phyloP scores from a whole-genome alignment of 345 rosid genomes.

The Bruguiera sexangula region DNA sequence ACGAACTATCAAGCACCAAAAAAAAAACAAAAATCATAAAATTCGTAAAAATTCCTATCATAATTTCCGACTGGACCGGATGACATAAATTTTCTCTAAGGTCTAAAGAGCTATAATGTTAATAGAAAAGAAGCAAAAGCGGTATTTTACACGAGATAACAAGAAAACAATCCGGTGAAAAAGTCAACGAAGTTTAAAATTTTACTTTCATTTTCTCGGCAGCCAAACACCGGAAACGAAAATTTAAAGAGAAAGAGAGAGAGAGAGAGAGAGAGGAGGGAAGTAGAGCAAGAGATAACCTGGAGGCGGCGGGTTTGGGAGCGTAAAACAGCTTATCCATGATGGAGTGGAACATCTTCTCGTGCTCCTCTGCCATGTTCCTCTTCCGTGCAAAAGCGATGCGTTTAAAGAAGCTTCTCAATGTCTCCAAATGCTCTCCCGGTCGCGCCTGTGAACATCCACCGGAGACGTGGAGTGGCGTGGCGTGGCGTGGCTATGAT shows the following conservation, averaged over 20 bases:
- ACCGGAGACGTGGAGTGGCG: too few species aligned
- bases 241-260: not conserved
- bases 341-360: constrained; percentile 78
- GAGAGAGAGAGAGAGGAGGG: not conserved
- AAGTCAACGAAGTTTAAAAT: too few species aligned
- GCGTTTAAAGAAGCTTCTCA: too few species aligned
- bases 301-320: constrained; percentile 42
- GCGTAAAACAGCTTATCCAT: constrained; percentile 78
- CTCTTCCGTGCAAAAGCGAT: not conserved
- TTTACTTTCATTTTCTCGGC: too few species aligned
- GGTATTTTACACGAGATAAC: too few species aligned
- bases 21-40: not conserved
- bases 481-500: too few species aligned
- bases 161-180: too few species aligned
- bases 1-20: constrained; percentile 30
- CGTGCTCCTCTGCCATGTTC: constrained; percentile 63
- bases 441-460: too few species aligned
- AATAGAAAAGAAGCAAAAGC: too few species aligned
- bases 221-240: not conserved
- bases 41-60: not conserved
- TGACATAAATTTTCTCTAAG: not conserved
- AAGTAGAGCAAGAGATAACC: constrained; percentile 30
- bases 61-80: not conserved
- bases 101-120: too few species aligned
- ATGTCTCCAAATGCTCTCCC: too few species aligned